phyloP scores from a whole-genome alignment of 2,329 filamentous ascomycete species.

The Nakataea oryzae region DNA sequence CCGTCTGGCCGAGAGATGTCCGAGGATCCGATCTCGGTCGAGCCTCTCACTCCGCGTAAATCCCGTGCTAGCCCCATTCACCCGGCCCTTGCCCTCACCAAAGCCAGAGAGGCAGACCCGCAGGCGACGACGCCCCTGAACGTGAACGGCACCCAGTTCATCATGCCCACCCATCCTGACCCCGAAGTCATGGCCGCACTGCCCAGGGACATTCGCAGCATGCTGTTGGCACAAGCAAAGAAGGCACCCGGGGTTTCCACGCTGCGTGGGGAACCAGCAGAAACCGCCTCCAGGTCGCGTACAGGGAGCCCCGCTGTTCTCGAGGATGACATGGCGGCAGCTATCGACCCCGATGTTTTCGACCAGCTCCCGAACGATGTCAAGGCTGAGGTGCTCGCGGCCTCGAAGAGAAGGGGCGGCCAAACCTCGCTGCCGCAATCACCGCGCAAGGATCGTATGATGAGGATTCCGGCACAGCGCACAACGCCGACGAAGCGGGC shows the following conservation, averaged over 20 bases:
- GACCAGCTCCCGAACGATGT: slow-evolving; percentile 77
- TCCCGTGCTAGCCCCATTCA: slow-evolving; percentile 32
- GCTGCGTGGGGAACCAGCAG: slow-evolving; percentile 18
- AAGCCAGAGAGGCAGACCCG: slow-evolving; percentile 36
- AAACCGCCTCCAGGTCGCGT: slow-evolving; percentile 21
- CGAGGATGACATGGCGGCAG: slow-evolving; percentile 46
- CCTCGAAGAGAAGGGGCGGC: slow-evolving; percentile 30
- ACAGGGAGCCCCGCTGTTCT: slow-evolving; percentile 24
- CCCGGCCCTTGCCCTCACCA: slow-evolving; percentile 40
- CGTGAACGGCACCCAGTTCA: slow-evolving; percentile 78
- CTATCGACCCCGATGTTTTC: slow-evolving; percentile 78
- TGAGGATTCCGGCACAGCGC: slow-evolving; percentile 24
- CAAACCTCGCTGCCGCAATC: slow-evolving; percentile 34
- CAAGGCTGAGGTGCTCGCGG: slow-evolving; percentile 69
- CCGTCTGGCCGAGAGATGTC: slow-evolving; percentile 1
- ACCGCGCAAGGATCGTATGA: slow-evolving; percentile 43
- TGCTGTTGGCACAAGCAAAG: slow-evolving; percentile 50
- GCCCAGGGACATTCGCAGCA: slow-evolving; percentile 71
- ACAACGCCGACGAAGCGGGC: slow-evolving; percentile 54
- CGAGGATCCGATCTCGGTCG: slow-evolving; percentile 44
- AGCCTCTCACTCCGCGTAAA: slow-evolving; percentile 41
- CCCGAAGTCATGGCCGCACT: slow-evolving; percentile 73
- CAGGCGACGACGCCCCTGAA: slow-evolving; percentile 63
- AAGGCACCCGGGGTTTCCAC: slow-evolving; percentile 13
- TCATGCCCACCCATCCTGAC: slow-evolving; percentile 77